Conservation (phyloP, 2,329 filamentous ascomycete genomes). For the Domatiomyces globalis region DNA sequence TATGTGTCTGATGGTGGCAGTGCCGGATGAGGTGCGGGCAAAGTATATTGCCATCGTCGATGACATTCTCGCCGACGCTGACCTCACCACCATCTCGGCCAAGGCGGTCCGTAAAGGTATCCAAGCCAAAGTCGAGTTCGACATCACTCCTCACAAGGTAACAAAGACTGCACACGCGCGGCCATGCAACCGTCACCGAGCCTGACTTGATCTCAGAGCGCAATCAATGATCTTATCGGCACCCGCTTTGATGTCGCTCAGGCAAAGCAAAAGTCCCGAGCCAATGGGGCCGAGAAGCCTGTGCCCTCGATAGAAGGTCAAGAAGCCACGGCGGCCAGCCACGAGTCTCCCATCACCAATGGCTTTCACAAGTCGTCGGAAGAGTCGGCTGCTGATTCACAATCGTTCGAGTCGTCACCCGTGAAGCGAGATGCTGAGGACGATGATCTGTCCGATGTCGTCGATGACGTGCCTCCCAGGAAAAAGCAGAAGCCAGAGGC, state of each 20-base stretch:
- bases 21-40: slow-evolving; percentile 35
- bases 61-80: slow-evolving; percentile 44
- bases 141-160: slow-evolving; percentile 50
- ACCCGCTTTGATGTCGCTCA: slow-evolving; percentile 59
- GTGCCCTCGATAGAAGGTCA: slow-evolving; percentile 18
- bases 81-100: slow-evolving; percentile 50
- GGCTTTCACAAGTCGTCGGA: slow-evolving; percentile 20
- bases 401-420: slow-evolving; percentile 24
- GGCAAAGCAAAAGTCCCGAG: slow-evolving; percentile 24
- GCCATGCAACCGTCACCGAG: slow-evolving; percentile 7
- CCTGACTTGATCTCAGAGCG: background rate
- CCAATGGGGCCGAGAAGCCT: slow-evolving; percentile 26
- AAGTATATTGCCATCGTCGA: slow-evolving; percentile 48
- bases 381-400: slow-evolving; percentile 13
- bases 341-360: slow-evolving; percentile 20
- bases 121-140: slow-evolving; percentile 45
- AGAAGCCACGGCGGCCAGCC: slow-evolving; percentile 11
- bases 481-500: slow-evolving; percentile 48
- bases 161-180: slow-evolving; percentile 5
- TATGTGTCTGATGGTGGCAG: slow-evolving; percentile 20
- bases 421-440: slow-evolving; percentile 31
- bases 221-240: slow-evolving; percentile 59
- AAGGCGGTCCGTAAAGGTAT: slow-evolving; percentile 52
- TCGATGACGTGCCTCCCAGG: slow-evolving; percentile 37
- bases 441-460: slow-evolving; percentile 27